Conservation (phyloP, 148 eudicot species). For the Fagopyrum esculentum region DNA sequence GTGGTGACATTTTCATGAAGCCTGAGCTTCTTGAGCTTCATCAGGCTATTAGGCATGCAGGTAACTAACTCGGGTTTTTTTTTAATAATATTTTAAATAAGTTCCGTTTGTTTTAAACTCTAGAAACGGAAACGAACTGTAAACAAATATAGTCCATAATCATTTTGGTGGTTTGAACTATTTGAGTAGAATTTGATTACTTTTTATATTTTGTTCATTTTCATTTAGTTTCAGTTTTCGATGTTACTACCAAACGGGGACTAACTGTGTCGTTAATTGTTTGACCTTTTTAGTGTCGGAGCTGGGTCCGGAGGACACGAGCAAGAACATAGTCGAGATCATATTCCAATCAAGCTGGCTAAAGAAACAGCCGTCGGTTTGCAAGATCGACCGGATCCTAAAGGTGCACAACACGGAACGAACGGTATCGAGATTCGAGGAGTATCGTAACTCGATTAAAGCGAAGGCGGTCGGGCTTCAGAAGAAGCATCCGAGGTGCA, state of each 20-base stretch:
- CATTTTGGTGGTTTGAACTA: too few relatives aligned
- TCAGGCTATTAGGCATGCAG: slow-evolving; percentile 88
- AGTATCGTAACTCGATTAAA: slow-evolving; percentile 74
- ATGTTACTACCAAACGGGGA: too few relatives aligned
- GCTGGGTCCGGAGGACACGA: slow-evolving; percentile 83
- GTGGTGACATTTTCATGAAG: slow-evolving; percentile 81
- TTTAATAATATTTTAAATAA: too few relatives aligned
- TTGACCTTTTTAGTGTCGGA: slow-evolving; percentile 41
- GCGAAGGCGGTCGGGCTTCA: slow-evolving; percentile 29
- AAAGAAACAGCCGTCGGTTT: slow-evolving; percentile 61
- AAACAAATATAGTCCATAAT: too few relatives aligned
- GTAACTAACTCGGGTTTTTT: slow-evolving; percentile 19
- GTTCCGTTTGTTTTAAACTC: too few relatives aligned
- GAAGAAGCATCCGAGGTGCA: slow-evolving; percentile 73
- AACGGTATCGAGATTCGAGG: slow-evolving; percentile 70
- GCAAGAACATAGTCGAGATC: slow-evolving; percentile 98
- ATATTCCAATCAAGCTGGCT: slow-evolving; percentile 99
- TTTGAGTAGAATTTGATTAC: too few relatives aligned
- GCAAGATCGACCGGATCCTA: slow-evolving; percentile 82
- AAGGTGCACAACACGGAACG: slow-evolving; percentile 80
- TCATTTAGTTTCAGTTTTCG: too few relatives aligned
- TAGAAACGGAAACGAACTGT: too few relatives aligned
- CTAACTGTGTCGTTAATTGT: too few relatives aligned
- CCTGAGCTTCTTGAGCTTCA: slow-evolving; percentile 81
- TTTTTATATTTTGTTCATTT: too few relatives aligned